Evolutionary conservation across 2,329 filamentous ascomycete genomes (phyloP).

Genomic region (Pseudogymnoascus sp.): DNA sequence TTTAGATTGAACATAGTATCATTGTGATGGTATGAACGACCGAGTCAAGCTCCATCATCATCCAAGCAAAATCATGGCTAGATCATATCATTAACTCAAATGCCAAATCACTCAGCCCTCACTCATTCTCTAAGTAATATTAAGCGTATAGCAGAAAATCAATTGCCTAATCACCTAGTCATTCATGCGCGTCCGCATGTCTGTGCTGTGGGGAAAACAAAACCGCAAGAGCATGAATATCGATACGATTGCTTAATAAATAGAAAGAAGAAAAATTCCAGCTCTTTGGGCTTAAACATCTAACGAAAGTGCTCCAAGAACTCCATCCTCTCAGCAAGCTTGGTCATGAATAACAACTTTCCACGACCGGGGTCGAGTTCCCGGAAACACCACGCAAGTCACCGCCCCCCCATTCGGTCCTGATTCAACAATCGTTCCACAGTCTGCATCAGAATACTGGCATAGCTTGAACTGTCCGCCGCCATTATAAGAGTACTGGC

Average conservation of each 20-base stretch:
- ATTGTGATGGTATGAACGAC: background rate
- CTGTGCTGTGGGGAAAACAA: background rate
- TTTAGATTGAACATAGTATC: too few species aligned
- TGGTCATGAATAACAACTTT: background rate
- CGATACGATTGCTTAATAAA: background rate
- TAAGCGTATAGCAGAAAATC: background rate
- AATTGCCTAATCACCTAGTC: background rate
- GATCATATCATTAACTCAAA: background rate
- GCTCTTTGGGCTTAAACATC: background rate
- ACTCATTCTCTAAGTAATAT: background rate
- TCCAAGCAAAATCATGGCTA: background rate
- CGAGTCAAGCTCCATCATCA: background rate
- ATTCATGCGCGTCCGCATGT: background rate
- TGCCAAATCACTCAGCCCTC: background rate
- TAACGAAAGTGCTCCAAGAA: background rate
- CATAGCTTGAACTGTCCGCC: background rate
- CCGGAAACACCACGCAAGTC: conserved; percentile 2
- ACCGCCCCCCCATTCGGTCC: background rate
- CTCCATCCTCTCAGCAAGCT: background rate
- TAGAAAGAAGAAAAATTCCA: background rate
- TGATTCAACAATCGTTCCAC: background rate
- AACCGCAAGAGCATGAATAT: background rate
- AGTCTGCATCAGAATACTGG: background rate
- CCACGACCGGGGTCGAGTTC: too few species aligned
- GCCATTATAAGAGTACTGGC: conserved; percentile 2